phyloP scores from a whole-genome alignment of 331 rosid genomes.

The Dryas integrifolia region DNA sequence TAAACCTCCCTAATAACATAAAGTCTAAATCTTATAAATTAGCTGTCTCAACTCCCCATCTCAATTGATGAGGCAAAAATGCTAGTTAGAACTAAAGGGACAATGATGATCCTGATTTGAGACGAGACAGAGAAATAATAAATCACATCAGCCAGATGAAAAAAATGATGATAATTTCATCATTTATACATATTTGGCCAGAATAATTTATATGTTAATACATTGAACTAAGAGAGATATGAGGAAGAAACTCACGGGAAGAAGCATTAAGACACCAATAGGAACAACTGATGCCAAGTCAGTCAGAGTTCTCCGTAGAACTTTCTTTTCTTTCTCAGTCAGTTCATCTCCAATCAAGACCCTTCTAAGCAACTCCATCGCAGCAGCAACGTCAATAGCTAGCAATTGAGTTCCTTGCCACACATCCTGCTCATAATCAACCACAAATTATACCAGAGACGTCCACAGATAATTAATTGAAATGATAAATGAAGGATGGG shows the following conservation, averaged over 20 bases:
- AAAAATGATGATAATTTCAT: background rate
- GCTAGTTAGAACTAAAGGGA: background rate
- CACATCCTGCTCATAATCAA: slow-evolving; percentile 63
- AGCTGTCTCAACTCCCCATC: no score
- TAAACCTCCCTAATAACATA: no score
- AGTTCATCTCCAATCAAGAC: slow-evolving; percentile 77
- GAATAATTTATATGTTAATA: background rate
- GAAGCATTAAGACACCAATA: slow-evolving; percentile 90
- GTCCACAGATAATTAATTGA: background rate
- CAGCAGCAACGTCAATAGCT: slow-evolving; percentile 80
- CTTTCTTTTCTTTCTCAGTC: slow-evolving; percentile 81
- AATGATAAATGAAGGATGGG: background rate
- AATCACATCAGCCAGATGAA: background rate
- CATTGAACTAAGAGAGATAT: slow-evolving; percentile 6
- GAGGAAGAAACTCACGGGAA: slow-evolving; percentile 64
- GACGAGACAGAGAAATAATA: no score
- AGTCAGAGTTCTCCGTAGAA: slow-evolving; percentile 76
- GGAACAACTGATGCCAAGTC: slow-evolving; percentile 99
- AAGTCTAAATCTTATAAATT: no score
- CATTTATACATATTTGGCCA: background rate
- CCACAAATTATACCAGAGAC: background rate
- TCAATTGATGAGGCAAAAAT: no score
- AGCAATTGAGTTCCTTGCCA: slow-evolving; percentile 99
- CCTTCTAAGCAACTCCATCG: slow-evolving; percentile 74
- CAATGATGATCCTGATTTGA: no score